A percentile compares a stretch with the other conserved stretches of the same genome.
phyloP scores from a whole-genome alignment of 2,329 filamentous ascomycete species.

The Botrytis squamosa region DNA sequence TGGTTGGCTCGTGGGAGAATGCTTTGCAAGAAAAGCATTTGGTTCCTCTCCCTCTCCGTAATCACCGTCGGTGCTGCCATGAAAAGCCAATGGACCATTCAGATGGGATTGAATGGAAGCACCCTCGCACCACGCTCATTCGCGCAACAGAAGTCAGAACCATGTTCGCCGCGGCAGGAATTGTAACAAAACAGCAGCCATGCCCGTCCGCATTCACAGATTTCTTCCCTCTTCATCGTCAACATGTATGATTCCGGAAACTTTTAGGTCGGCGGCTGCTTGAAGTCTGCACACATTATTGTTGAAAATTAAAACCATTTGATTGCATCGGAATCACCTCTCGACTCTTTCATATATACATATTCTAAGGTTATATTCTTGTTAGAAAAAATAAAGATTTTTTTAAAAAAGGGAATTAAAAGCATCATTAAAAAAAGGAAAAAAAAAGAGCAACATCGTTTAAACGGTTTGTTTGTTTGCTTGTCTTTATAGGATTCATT shows the following conservation, averaged over 20 bases:
- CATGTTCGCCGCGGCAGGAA: background rate
- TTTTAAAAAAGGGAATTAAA: background rate
- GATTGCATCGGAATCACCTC: background rate
- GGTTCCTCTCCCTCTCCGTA: background rate
- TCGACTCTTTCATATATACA: background rate
- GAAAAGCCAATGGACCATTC: background rate
- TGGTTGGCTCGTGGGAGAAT: background rate
- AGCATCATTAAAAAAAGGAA: background rate
- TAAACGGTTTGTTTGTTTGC: background rate
- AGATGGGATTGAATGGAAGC: background rate
- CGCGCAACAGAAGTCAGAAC: background rate
- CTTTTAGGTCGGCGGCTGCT: slow-evolving; percentile 36
- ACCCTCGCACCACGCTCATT: background rate
- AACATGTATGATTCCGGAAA: slow-evolving; percentile 36
- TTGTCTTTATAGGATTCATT: background rate
- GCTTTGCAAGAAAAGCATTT: background rate
- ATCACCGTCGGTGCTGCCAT: background rate
- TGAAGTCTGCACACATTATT: slow-evolving; percentile 35
- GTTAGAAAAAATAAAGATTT: background rate
- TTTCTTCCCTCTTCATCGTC: slow-evolving; percentile 26
- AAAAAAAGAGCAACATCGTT: background rate
- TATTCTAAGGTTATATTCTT: background rate
- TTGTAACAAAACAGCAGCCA: slow-evolving; percentile 21
- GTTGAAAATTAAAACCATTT: slow-evolving; percentile 14
- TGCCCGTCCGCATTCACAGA: slow-evolving; percentile 27